Evolutionary conservation across 2,329 filamentous ascomycete species (phyloP).

Genomic region (Colletotrichum spinosum): DNA sequence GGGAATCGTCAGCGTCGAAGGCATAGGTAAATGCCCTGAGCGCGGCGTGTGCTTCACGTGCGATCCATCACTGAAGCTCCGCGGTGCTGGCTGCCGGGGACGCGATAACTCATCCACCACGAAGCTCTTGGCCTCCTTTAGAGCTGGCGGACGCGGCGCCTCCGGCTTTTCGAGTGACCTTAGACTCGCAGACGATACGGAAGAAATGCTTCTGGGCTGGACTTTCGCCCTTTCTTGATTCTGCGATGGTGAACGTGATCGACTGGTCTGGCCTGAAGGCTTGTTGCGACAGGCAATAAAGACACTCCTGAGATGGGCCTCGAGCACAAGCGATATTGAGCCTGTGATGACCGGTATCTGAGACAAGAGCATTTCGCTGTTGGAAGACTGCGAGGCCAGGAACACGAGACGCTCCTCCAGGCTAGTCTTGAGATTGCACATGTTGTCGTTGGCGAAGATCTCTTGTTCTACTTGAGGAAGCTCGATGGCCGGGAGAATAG

Average conservation of each 20-base stretch:
- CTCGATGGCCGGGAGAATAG: slow-evolving; percentile 24
- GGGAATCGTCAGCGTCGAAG: slow-evolving; percentile 22
- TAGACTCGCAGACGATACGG: slow-evolving; percentile 1
- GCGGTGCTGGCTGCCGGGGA: background rate
- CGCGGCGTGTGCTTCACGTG: background rate
- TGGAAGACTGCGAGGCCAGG: slow-evolving; percentile 23
- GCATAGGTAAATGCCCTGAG: slow-evolving; percentile 2
- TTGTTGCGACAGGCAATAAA: slow-evolving; percentile 29
- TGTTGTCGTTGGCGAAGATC: slow-evolving; percentile 30
- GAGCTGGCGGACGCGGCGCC: background rate
- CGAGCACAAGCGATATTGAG: slow-evolving; percentile 22
- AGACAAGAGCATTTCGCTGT: slow-evolving; percentile 19
- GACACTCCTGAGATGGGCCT: slow-evolving; percentile 31
- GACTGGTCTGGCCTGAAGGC: background rate
- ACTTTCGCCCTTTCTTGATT: background rate
- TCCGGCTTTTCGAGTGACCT: slow-evolving; percentile 1
- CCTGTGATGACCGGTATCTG: slow-evolving; percentile 34
- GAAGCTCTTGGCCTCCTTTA: background rate
- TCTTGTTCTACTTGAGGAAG: slow-evolving; percentile 32
- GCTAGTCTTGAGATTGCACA: slow-evolving; percentile 27
- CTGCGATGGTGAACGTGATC: slow-evolving; percentile 1
- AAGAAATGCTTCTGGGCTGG: slow-evolving; percentile 16
- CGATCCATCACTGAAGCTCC: slow-evolving; percentile 6
- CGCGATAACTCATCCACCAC: background rate
- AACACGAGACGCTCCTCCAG: slow-evolving; percentile 32